phyloP scores from a whole-genome alignment of 495 filamentous ascomycete species.

The Neurospora discreta region DNA sequence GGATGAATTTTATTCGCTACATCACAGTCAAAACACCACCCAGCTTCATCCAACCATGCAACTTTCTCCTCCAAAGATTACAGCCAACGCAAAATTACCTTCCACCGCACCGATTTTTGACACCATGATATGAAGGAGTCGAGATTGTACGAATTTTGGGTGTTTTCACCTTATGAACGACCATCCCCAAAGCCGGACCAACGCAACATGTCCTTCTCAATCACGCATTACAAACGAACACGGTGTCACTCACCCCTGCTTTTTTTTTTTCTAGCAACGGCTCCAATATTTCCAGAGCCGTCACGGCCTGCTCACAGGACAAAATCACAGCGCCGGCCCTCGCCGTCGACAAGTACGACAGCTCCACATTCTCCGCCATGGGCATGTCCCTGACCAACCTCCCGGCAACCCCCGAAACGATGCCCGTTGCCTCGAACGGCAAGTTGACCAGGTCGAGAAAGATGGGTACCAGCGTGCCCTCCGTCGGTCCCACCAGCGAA shows the following conservation, averaged over 20 bases:
- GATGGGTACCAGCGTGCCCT: conserved; percentile 76
- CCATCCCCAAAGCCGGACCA: neutral
- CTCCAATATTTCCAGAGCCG: conserved; percentile 59
- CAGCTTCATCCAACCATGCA: neutral
- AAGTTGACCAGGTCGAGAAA: conserved; percentile 74
- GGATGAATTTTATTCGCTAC: neutral
- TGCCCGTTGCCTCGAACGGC: conserved; percentile 82
- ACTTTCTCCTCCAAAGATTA: neutral
- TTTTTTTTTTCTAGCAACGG: conserved; percentile 26
- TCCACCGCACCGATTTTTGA: neutral
- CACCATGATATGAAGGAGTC: neutral
- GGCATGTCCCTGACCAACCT: conserved; percentile 51
- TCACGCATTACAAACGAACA: neutral
- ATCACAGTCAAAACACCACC: neutral
- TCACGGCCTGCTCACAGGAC: conserved; percentile 54
- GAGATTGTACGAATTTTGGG: neutral
- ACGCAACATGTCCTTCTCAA: neutral
- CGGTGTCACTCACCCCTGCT: conserved; percentile 6
- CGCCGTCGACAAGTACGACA: conserved; percentile 84
- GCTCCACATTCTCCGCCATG: conserved; percentile 55
- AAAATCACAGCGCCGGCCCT: conserved; percentile 86
- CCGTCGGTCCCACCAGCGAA: conserved; percentile 67
- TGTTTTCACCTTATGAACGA: neutral
- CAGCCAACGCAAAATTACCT: neutral
- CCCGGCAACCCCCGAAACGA: conserved; percentile 85